Evolutionary conservation across 306 rosid genomes (phyloP).

Genomic region (Lathyrus tuberosus): DNA sequence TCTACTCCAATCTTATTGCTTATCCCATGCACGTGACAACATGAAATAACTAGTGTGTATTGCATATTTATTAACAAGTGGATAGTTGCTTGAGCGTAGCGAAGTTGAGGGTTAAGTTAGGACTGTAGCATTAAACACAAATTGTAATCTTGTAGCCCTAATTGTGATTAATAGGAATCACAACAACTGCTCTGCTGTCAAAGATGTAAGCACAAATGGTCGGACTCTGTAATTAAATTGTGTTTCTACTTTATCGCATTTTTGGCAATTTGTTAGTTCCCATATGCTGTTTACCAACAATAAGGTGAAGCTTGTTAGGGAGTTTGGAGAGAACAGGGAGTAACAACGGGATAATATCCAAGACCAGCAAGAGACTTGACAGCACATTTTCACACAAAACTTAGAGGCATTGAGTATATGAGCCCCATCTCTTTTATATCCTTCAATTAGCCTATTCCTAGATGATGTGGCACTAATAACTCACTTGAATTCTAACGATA

Average conservation of each 20-base stretch:
- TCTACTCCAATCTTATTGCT: constrained; percentile 16
- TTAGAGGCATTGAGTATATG: not conserved
- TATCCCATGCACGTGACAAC: constrained; percentile 9
- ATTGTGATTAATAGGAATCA: not conserved
- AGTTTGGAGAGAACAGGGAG: not conserved
- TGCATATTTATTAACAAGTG: not conserved
- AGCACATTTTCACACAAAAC: not conserved
- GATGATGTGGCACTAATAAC: not conserved
- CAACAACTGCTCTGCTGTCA: not conserved
- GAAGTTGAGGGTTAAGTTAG: not conserved
- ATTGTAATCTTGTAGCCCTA: not conserved
- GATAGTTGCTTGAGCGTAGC: not conserved
- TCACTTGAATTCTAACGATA: not conserved
- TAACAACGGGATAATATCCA: not conserved
- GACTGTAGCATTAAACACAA: not conserved
- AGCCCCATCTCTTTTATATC: not conserved
- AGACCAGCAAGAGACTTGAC: not conserved
- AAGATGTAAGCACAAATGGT: not conserved
- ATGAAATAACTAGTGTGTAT: not conserved
- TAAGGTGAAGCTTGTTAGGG: not conserved
- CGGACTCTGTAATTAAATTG: not conserved
- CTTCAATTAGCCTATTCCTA: not conserved
- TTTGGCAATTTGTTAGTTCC: not conserved
- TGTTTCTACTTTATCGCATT: not conserved
- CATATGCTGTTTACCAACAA: not conserved